Evolutionary conservation across 2,329 filamentous ascomycete genomes (phyloP).

Genomic region (Amauroascus verrucosus): DNA sequence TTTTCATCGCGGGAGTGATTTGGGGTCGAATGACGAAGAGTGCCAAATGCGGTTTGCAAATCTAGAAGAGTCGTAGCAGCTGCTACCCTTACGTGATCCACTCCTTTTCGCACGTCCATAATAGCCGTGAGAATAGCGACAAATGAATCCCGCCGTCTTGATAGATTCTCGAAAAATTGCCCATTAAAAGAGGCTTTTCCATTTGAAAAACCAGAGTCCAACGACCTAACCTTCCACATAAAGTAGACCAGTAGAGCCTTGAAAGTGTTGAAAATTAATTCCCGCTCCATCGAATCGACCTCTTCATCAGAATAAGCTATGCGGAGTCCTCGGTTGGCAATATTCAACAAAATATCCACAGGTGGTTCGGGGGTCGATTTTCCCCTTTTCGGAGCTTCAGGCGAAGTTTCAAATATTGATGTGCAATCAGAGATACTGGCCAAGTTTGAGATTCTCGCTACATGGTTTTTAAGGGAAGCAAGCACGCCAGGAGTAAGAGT

Average conservation of each 20-base stretch:
- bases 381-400: conserved; percentile 29
- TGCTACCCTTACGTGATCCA: conserved; percentile 66
- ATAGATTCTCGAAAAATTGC: conserved; percentile 58
- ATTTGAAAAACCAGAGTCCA: conserved; percentile 46
- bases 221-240: conserved; percentile 72
- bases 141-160: conserved; percentile 49
- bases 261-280: conserved; percentile 64
- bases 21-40: conserved; percentile 47
- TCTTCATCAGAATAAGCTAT: conserved; percentile 54
- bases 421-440: conserved; percentile 69
- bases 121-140: conserved; percentile 41
- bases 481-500: conserved; percentile 55
- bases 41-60: conserved; percentile 67
- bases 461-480: conserved; percentile 59
- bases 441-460: conserved; percentile 71
- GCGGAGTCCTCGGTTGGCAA: conserved; percentile 64
- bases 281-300: conserved; percentile 66
- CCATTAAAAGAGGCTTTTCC: conserved; percentile 49
- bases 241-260: conserved; percentile 78
- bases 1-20: conserved; percentile 34
- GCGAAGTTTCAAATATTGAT: conserved; percentile 56
- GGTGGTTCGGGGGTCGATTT: conserved; percentile 33
- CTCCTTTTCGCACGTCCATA: conserved; percentile 41
- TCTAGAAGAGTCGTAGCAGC: conserved; percentile 72
- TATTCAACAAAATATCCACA: conserved; percentile 59